Base-by-base conservation (phyloP, 306 rosid genomes). In the Cicer cuneatum region DNA sequence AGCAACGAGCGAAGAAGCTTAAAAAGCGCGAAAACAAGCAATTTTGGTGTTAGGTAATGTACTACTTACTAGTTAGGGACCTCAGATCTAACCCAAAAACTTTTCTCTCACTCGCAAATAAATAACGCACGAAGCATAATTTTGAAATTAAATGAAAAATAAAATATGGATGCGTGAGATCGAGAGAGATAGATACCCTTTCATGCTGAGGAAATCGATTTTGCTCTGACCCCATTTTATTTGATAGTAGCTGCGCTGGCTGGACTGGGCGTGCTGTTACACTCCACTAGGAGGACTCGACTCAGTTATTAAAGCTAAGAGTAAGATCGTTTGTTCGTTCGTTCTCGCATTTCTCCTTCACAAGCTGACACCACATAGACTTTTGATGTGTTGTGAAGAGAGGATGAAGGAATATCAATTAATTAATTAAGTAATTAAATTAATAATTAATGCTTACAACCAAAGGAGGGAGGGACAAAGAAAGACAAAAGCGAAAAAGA, bases 161-260 rank as follows among this genome's bases (percentile, higher is more conserved):
- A 58, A 46, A 2, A 24, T 7, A 76, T 38, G 18, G 52, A 53
- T 21, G 59, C 9, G 72, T 7, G 75, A 78, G 76, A 73, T 52
- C 7, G 66, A 66, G 66, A 58, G 74, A 59, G 40, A 58, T 2
- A 43, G 56, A 59, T 91, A 91, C 96, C 90, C 97, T 85, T 87
- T 91, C 98, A 39, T 81, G 93, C 52, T 87, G 93, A 76, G 97
- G 96, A 84, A 89, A 86, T 82, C 97, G 85, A 76, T 89, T 89
- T 81, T 93, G 98, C 85, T 93, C 96, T 47, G 98, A 91, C 58
- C 97, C 97, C 98, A 93, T 93, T 48, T 48, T 15, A 48, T 48
- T 56, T 59, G 72, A 60, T 15, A 16, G 57, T 35, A 63, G 53
- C 77, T 66, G 56, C 12, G 70, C 37, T 71, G 33, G 33, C 3